Percentiles rank a stretch among this genome's conserved stretches.
Conservation (phyloP, 352 stramenopile genomes). For the Poterioochromonas sp. region DNA sequence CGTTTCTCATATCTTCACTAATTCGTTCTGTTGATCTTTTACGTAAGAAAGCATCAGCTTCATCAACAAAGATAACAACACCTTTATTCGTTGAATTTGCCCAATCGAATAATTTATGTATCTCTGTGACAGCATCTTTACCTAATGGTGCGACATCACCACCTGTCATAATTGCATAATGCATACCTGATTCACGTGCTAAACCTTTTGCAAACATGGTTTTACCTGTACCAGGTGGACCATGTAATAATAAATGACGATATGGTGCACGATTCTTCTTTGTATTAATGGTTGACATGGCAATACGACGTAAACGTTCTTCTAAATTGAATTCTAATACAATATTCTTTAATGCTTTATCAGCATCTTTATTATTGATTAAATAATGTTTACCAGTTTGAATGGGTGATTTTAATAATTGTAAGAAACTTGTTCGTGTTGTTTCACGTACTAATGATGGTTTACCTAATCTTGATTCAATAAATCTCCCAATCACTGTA, state of each 20-base stretch:
- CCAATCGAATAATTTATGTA: slow-evolving; percentile 78
- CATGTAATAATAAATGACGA: slow-evolving; percentile 66
- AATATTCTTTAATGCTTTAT: slow-evolving; percentile 72
- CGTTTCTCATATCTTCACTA: slow-evolving; percentile 63
- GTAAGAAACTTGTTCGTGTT: slow-evolving; percentile 48
- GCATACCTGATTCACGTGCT: slow-evolving; percentile 71
- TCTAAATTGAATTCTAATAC: slow-evolving; percentile 80
- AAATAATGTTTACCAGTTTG: background rate
- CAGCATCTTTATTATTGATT: slow-evolving; percentile 41
- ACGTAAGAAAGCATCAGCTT: slow-evolving; percentile 97
- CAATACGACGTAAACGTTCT: slow-evolving; percentile 82
- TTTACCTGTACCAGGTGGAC: slow-evolving; percentile 61
- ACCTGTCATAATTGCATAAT: slow-evolving; percentile 91
- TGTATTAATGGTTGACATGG: slow-evolving; percentile 92
- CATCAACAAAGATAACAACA: slow-evolving; percentile 95
- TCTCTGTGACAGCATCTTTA: slow-evolving; percentile 62
- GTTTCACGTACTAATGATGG: slow-evolving; percentile 63
- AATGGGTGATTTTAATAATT: slow-evolving; percentile 11
- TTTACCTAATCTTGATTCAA: slow-evolving; percentile 36
- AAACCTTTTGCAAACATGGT: slow-evolving; percentile 92
- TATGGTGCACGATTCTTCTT: slow-evolving; percentile 77
- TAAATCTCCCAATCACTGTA: slow-evolving; percentile 18
- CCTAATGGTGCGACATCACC: slow-evolving; percentile 87
- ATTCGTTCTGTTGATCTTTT: slow-evolving; percentile 61
- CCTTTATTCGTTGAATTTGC: slow-evolving; percentile 77